Evolutionary conservation across 768 basidiomycete species (phyloP).

Genomic region (Macrolepiota fuliginosa): DNA sequence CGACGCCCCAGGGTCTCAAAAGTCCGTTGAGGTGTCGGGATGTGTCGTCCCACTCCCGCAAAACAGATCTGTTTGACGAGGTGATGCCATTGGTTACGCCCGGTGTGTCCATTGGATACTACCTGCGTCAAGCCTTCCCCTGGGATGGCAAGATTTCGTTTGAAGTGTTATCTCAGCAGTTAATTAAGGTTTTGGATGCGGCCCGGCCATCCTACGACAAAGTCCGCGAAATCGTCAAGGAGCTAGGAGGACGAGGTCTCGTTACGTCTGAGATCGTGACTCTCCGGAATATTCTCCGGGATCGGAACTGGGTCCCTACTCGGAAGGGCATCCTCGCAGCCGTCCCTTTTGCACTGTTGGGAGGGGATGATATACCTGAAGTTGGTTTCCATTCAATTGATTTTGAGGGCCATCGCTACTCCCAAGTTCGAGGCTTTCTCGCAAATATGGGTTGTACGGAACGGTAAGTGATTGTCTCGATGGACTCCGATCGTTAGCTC

Average conservation of each 20-base stretch:
- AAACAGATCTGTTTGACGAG: constrained; percentile 33
- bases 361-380: constrained; percentile 11
- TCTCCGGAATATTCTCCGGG: constrained; percentile 17
- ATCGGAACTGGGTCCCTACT: constrained; percentile 35
- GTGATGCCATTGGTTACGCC: constrained; percentile 33
- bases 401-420: constrained; percentile 18
- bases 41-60: constrained; percentile 13
- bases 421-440: constrained; percentile 22
- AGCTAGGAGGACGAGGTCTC: too few relatives aligned
- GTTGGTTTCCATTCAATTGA: constrained; percentile 26
- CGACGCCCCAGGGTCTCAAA: constrained; percentile 31
- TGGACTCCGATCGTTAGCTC: neutral
- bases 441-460: constrained; percentile 36
- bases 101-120: constrained; percentile 21
- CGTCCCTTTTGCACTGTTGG: constrained; percentile 23
- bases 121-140: constrained; percentile 29
- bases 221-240: constrained; percentile 24
- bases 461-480: constrained; percentile 23
- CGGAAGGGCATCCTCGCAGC: constrained; percentile 16
- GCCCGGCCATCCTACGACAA: constrained; percentile 11
- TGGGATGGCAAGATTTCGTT: constrained; percentile 38
- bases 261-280: too few relatives aligned
- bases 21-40: constrained; percentile 28
- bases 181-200: constrained; percentile 21
- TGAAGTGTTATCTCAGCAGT: constrained; percentile 30